Evolutionary conservation across 2,329 filamentous ascomycete genomes (phyloP).

Genomic region (Epichloe aotearoae): DNA sequence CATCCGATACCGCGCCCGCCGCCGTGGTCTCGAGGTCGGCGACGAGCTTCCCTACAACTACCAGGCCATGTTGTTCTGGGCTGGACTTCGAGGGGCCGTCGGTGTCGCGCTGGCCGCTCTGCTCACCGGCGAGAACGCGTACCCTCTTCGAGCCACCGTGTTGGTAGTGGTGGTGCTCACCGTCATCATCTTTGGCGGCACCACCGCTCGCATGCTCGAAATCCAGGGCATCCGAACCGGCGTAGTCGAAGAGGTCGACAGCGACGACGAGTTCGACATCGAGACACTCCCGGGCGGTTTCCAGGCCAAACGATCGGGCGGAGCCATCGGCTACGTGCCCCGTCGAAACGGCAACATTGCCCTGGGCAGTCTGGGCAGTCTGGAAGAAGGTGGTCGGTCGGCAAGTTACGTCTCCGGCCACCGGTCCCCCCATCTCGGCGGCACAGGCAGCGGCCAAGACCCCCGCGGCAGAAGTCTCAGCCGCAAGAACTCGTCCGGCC

Average conservation of each 20-base stretch:
- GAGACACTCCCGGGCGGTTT: constrained; percentile 59
- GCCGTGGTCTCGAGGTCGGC: constrained; percentile 57
- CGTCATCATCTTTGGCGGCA: constrained; percentile 97
- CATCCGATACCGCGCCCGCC: constrained; percentile 70
- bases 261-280: constrained; percentile 97
- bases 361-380: constrained; percentile 40
- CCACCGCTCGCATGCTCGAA: constrained; percentile 93
- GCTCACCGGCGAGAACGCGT: constrained; percentile 67
- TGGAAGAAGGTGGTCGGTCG: constrained; percentile 25
- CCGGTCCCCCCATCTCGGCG: constrained; percentile 28
- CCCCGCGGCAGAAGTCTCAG: constrained; percentile 37
- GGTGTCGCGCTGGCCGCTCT: constrained; percentile 89
- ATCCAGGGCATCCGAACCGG: constrained; percentile 94
- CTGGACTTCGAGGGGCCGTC: constrained; percentile 85
- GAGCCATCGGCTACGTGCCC: constrained; percentile 65
- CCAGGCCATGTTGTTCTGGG: constrained; percentile 99
- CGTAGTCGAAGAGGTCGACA: constrained; percentile 92
- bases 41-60: constrained; percentile 92
- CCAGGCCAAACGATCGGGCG: constrained; percentile 69
- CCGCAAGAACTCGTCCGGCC: constrained; percentile 34
- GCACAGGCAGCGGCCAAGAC: constrained; percentile 24
- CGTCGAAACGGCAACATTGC: constrained; percentile 49
- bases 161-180: constrained; percentile 93
- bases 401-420: constrained; percentile 41
- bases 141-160: constrained; percentile 83